These are phyloP conservation scores for Umbilicus rupestris DNA, from an alignment of 164 flowering plant genomes.

Conservation along the genomic window DNA sequence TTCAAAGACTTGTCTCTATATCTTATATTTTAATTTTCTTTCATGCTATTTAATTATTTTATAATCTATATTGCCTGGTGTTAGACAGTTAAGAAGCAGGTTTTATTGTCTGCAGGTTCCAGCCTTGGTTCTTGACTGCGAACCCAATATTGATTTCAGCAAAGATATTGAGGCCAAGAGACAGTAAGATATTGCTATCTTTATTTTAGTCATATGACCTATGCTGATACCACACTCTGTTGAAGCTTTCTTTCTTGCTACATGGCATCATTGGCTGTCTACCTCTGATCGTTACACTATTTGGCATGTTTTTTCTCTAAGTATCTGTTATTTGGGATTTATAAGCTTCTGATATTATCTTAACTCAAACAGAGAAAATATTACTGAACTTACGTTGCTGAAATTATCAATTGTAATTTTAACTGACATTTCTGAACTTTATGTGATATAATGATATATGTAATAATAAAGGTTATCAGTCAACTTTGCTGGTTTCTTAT, in stretches of 20 bases:
- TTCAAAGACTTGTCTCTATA: neutral
- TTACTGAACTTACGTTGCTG: no score
- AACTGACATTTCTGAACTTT: no score
- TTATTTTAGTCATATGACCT: neutral
- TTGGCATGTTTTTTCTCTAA: neutral
- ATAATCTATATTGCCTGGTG: neutral
- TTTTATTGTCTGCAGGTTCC: conserved; percentile 58
- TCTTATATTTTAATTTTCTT: neutral
- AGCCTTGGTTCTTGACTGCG: conserved; percentile 92
- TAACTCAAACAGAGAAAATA: no score
- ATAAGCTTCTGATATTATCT: neutral
- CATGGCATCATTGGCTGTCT: neutral
- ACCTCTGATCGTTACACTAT: neutral
- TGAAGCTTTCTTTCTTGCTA: neutral
- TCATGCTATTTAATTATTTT: neutral
- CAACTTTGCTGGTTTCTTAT: no score
- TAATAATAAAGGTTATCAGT: no score
- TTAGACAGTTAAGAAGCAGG: conserved; percentile 1
- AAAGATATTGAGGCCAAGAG: conserved; percentile 80
- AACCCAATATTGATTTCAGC: conserved; percentile 90
- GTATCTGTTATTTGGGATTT: neutral
- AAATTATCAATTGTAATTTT: no score
- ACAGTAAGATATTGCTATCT: conserved; percentile 40
- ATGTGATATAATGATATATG: no score
- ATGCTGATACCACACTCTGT: neutral